Evolutionary conservation across 176 grass and related monocot species (phyloP).

Genomic region (Avena eriantha): DNA sequence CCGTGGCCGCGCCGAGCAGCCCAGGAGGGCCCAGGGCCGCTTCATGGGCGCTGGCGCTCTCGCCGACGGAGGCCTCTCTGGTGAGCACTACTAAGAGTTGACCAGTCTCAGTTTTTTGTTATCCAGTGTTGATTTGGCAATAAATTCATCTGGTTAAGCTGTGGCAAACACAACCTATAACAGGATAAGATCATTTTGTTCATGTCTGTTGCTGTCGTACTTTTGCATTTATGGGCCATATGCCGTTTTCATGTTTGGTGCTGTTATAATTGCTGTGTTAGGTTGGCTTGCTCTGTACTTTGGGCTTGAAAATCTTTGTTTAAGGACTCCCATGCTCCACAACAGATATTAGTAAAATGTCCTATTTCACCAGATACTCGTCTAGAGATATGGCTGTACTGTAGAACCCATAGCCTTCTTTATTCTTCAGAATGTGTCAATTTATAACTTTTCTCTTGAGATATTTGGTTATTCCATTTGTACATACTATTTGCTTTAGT

Average conservation of each 20-base stretch:
- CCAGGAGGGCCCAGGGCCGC: conserved; percentile 27
- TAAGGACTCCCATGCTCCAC: neutral
- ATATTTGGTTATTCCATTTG: neutral
- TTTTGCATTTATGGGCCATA: conserved; percentile 21
- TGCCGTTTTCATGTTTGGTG: conserved; percentile 45
- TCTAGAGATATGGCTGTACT: neutral
- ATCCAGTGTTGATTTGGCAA: conserved; percentile 15
- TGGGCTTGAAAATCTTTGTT: conserved; percentile 5
- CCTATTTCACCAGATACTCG: neutral
- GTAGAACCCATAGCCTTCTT: neutral
- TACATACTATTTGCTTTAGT: neutral
- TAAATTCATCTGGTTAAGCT: conserved; percentile 30
- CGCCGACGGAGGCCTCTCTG: conserved; percentile 40
- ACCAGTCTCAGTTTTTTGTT: neutral
- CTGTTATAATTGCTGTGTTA: conserved; percentile 39
- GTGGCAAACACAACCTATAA: conserved; percentile 13
- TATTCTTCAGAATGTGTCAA: conserved; percentile 12
- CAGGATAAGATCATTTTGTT: conserved; percentile 25
- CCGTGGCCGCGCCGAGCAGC: conserved; percentile 50
- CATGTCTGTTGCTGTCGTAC: conserved; percentile 27
- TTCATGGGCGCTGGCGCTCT: conserved; percentile 43
- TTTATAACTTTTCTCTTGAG: neutral
- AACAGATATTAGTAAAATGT: neutral
- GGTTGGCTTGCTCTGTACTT: conserved; percentile 36
- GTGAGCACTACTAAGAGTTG: conserved; percentile 40